These are phyloP conservation scores for Globisporangium apiculatum DNA, from an alignment of 352 stramenopile genomes.

Conservation along the genomic window DNA sequence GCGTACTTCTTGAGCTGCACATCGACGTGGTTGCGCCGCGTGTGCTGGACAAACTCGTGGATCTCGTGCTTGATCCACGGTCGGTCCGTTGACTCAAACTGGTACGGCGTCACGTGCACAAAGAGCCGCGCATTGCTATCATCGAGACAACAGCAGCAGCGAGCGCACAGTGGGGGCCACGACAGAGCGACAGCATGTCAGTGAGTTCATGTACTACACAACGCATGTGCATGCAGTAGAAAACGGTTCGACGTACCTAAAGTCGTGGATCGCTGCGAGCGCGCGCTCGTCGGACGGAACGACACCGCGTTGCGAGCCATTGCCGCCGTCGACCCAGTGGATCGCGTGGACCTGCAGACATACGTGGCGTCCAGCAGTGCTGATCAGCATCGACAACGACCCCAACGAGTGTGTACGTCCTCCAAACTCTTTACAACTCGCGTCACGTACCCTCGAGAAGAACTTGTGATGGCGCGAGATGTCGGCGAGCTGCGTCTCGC, in stretches of 20 bases:
- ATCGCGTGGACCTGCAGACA: constrained; percentile 39
- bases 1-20: constrained; percentile 37
- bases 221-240: no score
- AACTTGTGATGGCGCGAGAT: constrained; percentile 17
- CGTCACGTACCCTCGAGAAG: constrained; percentile 19
- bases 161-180: no score
- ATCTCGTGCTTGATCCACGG: constrained; percentile 55
- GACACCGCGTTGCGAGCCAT: constrained; percentile 34
- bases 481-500: constrained; percentile 6
- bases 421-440: no score
- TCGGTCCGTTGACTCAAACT: constrained; percentile 33
- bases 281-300: constrained; percentile 29
- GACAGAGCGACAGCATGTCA: constrained; percentile 1
- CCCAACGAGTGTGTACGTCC: constrained; percentile 1
- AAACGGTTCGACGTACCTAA: constrained; percentile 19
- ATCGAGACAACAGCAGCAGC: background rate
- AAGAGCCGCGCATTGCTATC: constrained; percentile 30
- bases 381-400: background rate
- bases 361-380: background rate
- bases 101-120: constrained; percentile 65
- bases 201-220: background rate
- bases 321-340: constrained; percentile 59
- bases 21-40: constrained; percentile 20
- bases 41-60: constrained; percentile 32
- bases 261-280: constrained; percentile 24